Evolutionary conservation across 768 basidiomycete species (phyloP).

Genomic region (Panaeolus cyanescens): DNA sequence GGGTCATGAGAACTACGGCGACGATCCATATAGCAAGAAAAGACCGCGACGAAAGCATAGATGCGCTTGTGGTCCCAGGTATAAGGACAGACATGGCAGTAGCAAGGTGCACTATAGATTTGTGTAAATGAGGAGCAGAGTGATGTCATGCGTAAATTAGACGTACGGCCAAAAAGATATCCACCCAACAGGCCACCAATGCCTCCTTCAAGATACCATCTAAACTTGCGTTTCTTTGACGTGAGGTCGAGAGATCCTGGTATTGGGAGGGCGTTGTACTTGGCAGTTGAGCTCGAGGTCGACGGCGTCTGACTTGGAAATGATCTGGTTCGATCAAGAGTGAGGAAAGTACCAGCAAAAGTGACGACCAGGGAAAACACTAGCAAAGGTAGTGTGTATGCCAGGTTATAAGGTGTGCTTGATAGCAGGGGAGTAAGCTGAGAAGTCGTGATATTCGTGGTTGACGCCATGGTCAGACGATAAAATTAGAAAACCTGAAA

Average conservation of each 20-base stretch:
- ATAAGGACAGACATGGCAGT: constrained; percentile 64
- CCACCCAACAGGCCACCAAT: constrained; percentile 62
- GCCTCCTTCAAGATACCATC: constrained; percentile 57
- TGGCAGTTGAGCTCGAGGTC: constrained; percentile 5
- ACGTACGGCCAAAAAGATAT: constrained; percentile 61
- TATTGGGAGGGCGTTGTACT: constrained; percentile 30
- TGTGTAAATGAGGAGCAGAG: constrained; percentile 7
- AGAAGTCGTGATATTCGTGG: constrained; percentile 6
- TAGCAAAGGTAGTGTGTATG: constrained; percentile 64
- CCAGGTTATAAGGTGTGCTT: constrained; percentile 50
- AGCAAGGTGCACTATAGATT: constrained; percentile 46
- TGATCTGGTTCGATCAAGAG: constrained; percentile 66
- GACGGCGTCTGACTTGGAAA: constrained; percentile 45
- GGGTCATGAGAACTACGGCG: constrained; percentile 45
- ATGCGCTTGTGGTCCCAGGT: constrained; percentile 47
- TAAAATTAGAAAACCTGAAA: not conserved
- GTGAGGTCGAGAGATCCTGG: constrained; percentile 32
- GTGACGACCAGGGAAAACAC: constrained; percentile 55
- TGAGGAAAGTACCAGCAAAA: constrained; percentile 73
- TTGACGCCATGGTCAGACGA: constrained; percentile 11
- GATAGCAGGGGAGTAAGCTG: constrained; percentile 45
- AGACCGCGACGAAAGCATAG: constrained; percentile 44
- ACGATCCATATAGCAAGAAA: constrained; percentile 66
- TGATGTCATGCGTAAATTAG: not conserved
- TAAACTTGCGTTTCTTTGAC: constrained; percentile 31